phyloP scores from a whole-genome alignment of 2,329 filamentous ascomycete genomes.

The Didymella pomorum region DNA sequence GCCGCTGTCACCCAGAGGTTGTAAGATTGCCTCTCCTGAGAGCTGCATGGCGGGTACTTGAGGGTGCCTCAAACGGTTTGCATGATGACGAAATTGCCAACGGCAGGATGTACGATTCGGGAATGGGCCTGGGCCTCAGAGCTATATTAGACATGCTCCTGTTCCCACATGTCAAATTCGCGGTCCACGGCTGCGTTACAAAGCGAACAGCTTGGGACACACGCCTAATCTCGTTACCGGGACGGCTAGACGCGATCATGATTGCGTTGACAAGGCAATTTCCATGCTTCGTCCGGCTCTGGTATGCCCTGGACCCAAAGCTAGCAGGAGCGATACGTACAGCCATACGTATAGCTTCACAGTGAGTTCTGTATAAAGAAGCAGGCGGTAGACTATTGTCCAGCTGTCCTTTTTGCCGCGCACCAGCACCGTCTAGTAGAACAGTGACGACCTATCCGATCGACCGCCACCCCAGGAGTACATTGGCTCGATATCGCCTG shows the following conservation, averaged over 20 bases:
- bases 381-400: not conserved
- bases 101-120: constrained; percentile 14
- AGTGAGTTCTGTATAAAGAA: constrained; percentile 4
- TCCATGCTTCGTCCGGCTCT: constrained; percentile 14
- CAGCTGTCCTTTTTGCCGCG: not conserved
- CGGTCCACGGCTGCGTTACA: constrained; percentile 27
- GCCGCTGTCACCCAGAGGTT: constrained; percentile 21
- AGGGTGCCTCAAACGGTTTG: constrained; percentile 8
- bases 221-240: constrained; percentile 13
- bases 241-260: constrained; percentile 8
- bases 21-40: constrained; percentile 27
- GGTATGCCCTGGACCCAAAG: not conserved
- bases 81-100: constrained; percentile 30
- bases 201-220: constrained; percentile 17
- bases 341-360: not conserved
- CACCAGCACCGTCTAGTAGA: not conserved
- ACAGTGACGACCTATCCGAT: constrained; percentile 3
- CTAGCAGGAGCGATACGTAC: not conserved
- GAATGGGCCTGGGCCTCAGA: constrained; percentile 22
- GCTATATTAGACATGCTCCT: constrained; percentile 36
- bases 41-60: constrained; percentile 27
- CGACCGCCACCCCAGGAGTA: constrained; percentile 1
- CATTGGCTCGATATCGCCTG: not conserved
- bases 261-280: constrained; percentile 14
- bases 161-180: constrained; percentile 31